Evolutionary conservation across 805 yeast genomes (phyloP), one percentile per base, ranked within the genome.

Genomic region (Kuraishia floccosa): DNA sequence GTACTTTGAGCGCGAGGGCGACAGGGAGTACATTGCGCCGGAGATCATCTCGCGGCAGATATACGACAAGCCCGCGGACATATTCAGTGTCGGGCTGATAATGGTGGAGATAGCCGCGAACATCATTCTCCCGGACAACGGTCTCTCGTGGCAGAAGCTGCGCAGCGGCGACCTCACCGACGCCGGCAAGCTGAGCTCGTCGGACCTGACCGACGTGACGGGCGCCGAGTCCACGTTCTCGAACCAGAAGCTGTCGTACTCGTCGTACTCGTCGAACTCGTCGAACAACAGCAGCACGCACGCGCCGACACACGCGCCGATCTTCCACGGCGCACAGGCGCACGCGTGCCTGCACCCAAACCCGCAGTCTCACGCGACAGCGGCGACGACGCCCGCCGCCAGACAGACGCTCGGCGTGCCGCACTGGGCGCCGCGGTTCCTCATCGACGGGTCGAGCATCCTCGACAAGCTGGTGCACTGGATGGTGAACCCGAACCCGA

Each of bases 71-170:
- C 86, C 89, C 32, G 97, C 97, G 1, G 98, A 91, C 51, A 76
- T 91, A 4, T 91, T 91, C 51, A 81, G 95, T n/a, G 68, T 87
- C 30, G 98, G 98, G 1, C 62, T 91, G 35, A 82, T 91, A 39
- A 80, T 91, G 63, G 80, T 91, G 30, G 98, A 91, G 52, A 80
- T 85, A 43, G 97, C 98, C 2, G 94, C 97, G 2, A 91, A 91
- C 54, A 87, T 91, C 28, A 76, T 86, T 3, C 60, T 91, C 31
- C 98, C 98, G 1, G 97, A 89, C 43, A 87, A 91, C 50, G 98
- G 98, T 5, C 70, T 84, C 10, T 87, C 93, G 19, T 91, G 98
- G 98, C 93, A 93, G 42, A 86, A 87, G 52, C 60, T 91, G 37
- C 67, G 98, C 40, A 82, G 94, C 25, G 98, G 97, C 1, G 98